These are phyloP conservation scores for Macrolepiota albuminosa DNA, from an alignment of 768 basidiomycete species.

Conservation along the genomic window DNA sequence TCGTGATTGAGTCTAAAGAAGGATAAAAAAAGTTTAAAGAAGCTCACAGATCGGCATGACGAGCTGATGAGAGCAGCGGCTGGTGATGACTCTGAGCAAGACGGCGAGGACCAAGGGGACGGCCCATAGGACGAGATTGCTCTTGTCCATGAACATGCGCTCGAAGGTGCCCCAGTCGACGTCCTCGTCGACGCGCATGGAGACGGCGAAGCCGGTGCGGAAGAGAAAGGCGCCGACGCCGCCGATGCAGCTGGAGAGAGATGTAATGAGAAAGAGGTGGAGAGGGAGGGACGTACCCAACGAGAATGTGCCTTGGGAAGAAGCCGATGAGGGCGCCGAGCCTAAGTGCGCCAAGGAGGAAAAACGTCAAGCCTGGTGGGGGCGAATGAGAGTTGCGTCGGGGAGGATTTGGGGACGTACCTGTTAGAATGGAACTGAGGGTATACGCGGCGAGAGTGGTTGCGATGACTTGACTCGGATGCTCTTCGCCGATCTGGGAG, in stretches of 20 bases:
- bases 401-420: conserved; percentile 30
- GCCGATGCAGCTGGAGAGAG: conserved; percentile 66
- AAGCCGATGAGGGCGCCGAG: conserved; percentile 89
- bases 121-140: conserved; percentile 72
- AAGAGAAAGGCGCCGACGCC: conserved; percentile 95
- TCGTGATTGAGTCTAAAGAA: neutral
- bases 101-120: conserved; percentile 75
- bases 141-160: conserved; percentile 59
- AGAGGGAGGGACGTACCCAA: conserved; percentile 49
- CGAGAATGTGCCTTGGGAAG: conserved; percentile 93
- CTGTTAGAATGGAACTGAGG: conserved; percentile 83
- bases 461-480: conserved; percentile 72
- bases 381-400: neutral
- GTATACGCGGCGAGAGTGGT: conserved; percentile 90
- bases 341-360: conserved; percentile 78
- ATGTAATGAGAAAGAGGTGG: neutral
- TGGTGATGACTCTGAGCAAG: conserved; percentile 74
- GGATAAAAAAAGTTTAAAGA: neutral
- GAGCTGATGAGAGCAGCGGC: conserved; percentile 78
- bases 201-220: conserved; percentile 84
- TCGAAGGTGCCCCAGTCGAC: conserved; percentile 62
- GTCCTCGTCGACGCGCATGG: conserved; percentile 76
- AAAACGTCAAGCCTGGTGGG: conserved; percentile 65
- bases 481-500: conserved; percentile 60
- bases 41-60: conserved; percentile 83